These are phyloP conservation scores for Nyctanthes arbortristis DNA, from an alignment of 257 asterid genomes.

Conservation along the genomic window DNA sequence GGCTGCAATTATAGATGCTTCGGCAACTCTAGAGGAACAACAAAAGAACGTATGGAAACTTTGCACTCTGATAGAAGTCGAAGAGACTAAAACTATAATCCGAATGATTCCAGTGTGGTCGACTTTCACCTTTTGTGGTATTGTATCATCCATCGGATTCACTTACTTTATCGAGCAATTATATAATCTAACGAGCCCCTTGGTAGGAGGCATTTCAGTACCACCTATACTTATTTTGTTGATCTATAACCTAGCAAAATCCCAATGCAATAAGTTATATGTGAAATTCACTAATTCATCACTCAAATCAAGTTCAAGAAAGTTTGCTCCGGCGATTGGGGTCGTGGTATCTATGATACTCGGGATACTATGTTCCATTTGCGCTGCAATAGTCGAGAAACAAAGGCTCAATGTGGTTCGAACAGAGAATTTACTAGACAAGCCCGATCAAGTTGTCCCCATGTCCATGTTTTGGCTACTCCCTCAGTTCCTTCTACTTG, in stretches of 20 bases:
- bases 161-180: constrained; percentile 48
- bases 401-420: constrained; percentile 36
- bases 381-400: constrained; percentile 51
- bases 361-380: constrained; percentile 48
- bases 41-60: constrained; percentile 32
- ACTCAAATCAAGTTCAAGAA: not conserved
- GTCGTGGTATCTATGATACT: constrained; percentile 42
- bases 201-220: constrained; percentile 43
- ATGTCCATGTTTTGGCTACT: constrained; percentile 49
- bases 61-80: constrained; percentile 47
- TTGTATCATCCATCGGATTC: constrained; percentile 43
- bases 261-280: not conserved
- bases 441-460: constrained; percentile 35
- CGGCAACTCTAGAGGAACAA: constrained; percentile 31
- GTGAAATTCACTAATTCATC: not conserved
- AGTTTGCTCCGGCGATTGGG: constrained; percentile 39
- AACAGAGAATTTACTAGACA: constrained; percentile 27
- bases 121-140: constrained; percentile 43
- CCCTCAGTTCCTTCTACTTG: constrained; percentile 51
- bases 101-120: constrained; percentile 43
- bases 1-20: constrained; percentile 39
- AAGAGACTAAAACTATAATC: constrained; percentile 41
- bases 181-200: constrained; percentile 29
- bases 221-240: constrained; percentile 40
- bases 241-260: not conserved